These are phyloP conservation scores for Hypoxylon sp. DNA, from an alignment of 2,329 filamentous ascomycete species.

Conservation along the genomic window DNA sequence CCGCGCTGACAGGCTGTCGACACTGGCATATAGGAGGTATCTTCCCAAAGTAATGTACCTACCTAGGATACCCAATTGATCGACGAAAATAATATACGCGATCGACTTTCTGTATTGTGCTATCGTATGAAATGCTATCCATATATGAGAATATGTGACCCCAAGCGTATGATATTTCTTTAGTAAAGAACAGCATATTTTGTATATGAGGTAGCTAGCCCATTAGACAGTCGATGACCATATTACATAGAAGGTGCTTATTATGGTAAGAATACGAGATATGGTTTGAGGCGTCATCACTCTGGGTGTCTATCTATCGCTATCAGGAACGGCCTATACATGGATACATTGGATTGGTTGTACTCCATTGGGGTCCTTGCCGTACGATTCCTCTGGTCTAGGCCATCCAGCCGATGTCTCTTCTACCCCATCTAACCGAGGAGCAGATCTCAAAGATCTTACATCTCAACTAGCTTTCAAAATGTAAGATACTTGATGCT, in stretches of 20 bases:
- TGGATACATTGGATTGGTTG: background rate
- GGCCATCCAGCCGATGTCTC: conserved; percentile 10
- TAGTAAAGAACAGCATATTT: background rate
- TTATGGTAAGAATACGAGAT: background rate
- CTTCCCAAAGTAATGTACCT: too few species aligned
- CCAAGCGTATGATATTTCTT: background rate
- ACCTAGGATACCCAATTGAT: too few species aligned
- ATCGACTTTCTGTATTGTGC: background rate
- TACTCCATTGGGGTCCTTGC: background rate
- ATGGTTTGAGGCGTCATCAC: background rate
- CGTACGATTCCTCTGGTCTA: background rate
- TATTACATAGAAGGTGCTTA: background rate
- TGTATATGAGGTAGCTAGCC: too few species aligned
- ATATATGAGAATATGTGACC: background rate
- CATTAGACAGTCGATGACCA: background rate
- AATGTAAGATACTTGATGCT: conserved; percentile 14
- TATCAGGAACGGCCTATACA: background rate
- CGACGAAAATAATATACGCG: background rate
- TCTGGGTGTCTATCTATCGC: background rate
- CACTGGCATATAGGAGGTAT: too few species aligned
- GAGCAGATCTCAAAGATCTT: conserved; percentile 11
- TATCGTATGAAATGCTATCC: background rate
- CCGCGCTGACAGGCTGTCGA: too few species aligned
- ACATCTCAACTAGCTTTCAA: background rate
- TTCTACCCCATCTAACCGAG: conserved; percentile 9